phyloP scores from a whole-genome alignment of 768 basidiomycete genomes.

The Lactarius akahatsu region DNA sequence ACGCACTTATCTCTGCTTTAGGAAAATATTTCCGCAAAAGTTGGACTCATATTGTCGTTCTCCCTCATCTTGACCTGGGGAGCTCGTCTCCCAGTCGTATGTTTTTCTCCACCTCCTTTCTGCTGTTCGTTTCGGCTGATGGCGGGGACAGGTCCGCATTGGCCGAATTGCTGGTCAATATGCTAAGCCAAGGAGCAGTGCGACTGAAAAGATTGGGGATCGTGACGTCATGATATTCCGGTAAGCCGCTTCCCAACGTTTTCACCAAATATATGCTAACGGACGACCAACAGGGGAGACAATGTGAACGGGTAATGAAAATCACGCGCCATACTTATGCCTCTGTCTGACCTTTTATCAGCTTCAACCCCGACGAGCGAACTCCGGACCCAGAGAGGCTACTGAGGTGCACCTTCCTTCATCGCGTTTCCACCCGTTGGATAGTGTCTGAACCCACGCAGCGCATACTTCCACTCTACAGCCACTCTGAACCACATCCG shows the following conservation, averaged over 20 bases:
- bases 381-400: constrained; percentile 89
- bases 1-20: constrained; percentile 33
- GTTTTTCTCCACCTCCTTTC: constrained; percentile 31
- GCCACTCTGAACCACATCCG: constrained; percentile 93
- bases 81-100: constrained; percentile 85
- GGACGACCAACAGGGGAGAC: constrained; percentile 69
- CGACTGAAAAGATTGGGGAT: constrained; percentile 73
- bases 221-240: constrained; percentile 83
- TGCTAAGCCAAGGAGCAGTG: constrained; percentile 88
- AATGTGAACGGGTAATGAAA: constrained; percentile 83
- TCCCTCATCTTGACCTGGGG: constrained; percentile 95
- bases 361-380: constrained; percentile 72
- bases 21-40: constrained; percentile 86
- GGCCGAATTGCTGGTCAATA: constrained; percentile 96
- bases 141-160: constrained; percentile 58
- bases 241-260: constrained; percentile 35
- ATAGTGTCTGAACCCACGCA: constrained; percentile 33
- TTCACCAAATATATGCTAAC: background rate
- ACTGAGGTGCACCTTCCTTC: constrained; percentile 51
- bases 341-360: constrained; percentile 33
- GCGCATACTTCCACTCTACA: constrained; percentile 95
- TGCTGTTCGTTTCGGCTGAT: constrained; percentile 22
- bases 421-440: background rate
- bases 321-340: background rate
- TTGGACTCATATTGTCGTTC: constrained; percentile 91